Evolutionary conservation across 192 early-diverging fungal species (phyloP).

Genomic region (Coemansia sp.): DNA sequence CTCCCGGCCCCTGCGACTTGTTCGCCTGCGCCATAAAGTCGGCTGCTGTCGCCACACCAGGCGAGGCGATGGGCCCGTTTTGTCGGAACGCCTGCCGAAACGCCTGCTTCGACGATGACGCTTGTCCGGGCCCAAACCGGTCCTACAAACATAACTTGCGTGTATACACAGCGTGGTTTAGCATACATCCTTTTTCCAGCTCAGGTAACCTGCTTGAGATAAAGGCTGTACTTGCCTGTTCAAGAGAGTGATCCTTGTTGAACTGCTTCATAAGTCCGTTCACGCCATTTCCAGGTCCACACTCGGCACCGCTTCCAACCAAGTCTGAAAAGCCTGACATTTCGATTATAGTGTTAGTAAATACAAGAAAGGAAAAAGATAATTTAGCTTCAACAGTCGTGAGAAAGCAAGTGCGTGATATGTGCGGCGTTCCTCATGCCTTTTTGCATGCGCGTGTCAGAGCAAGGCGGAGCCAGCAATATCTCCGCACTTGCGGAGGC

Average conservation of each 20-base stretch:
- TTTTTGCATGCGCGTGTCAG: neutral
- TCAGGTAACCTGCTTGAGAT: neutral
- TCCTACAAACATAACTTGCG: slow-evolving; percentile 25
- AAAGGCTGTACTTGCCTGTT: slow-evolving; percentile 64
- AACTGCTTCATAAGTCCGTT: slow-evolving; percentile 78
- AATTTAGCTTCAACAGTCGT: neutral
- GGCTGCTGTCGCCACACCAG: slow-evolving; percentile 19
- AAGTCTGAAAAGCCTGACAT: slow-evolving; percentile 64
- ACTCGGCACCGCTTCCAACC: slow-evolving; percentile 67
- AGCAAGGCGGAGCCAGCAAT: neutral
- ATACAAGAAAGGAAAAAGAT: slow-evolving; percentile 2
- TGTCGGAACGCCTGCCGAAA: slow-evolving; percentile 50
- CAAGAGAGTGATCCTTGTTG: slow-evolving; percentile 71
- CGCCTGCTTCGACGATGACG: slow-evolving; percentile 45
- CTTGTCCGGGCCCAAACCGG: slow-evolving; percentile 38
- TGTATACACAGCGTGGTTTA: neutral
- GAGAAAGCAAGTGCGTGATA: neutral
- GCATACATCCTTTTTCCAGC: neutral
- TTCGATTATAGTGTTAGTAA: neutral
- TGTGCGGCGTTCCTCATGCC: neutral
- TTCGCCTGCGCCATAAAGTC: slow-evolving; percentile 32
- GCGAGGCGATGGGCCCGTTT: slow-evolving; percentile 23
- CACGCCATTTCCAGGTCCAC: slow-evolving; percentile 78
- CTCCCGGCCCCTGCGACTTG: slow-evolving; percentile 24
- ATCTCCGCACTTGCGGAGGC: slow-evolving; percentile 1